Evolutionary conservation across 768 basidiomycete species (phyloP), one percentile per base, ranked within the genome.

Genomic region (Kockovaella imperatae): DNA sequence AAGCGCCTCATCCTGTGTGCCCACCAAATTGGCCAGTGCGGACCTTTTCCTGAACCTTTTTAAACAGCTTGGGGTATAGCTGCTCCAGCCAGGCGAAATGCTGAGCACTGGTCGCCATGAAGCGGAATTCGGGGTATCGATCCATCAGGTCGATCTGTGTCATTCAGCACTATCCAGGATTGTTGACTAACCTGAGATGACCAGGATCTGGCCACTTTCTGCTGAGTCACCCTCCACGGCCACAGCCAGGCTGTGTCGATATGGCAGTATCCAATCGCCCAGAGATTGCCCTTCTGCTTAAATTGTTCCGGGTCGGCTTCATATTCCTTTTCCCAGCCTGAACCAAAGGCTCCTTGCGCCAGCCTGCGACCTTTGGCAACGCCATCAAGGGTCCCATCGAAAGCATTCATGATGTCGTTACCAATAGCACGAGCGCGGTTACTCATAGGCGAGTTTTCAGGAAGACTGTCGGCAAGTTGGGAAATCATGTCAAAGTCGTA

Each of bases 191-290:
- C n/a, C n/a, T n/a, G n/a, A n/a, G n/a, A n/a, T n/a, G n/a, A n/a
- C n/a, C n/a, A n/a, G n/a, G n/a, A n/a, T n/a, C n/a, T n/a, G n/a
- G n/a, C n/a, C n/a, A n/a, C n/a, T n/a, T n/a, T n/a, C n/a, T n/a
- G n/a, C n/a, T n/a, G n/a, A n/a, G n/a, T n/a, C n/a, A n/a, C n/a
- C n/a, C n/a, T n/a, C n/a, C n/a, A n/a, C n/a, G n/a, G n/a, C n/a
- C n/a, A n/a, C n/a, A n/a, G n/a, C n/a, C 89, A 79, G 4, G 90
- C 86, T 0, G 84, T 84, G 65, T 89, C 86, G 54, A 87, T 87
- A 68, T 87, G 85, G 39, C 63, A 74, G 52, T 76, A 70, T 30
- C 83, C 87, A 46, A 95, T 86, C 7, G 86, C 90, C 80, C 87
- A 84, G 1, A 95, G 70, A 49, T 80, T 78, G 0, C 77, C 75